Percentiles rank a stretch among this genome's conserved stretches.
phyloP scores from a whole-genome alignment of 2,329 filamentous ascomycete species.

The Fusarium phyllophilum region DNA sequence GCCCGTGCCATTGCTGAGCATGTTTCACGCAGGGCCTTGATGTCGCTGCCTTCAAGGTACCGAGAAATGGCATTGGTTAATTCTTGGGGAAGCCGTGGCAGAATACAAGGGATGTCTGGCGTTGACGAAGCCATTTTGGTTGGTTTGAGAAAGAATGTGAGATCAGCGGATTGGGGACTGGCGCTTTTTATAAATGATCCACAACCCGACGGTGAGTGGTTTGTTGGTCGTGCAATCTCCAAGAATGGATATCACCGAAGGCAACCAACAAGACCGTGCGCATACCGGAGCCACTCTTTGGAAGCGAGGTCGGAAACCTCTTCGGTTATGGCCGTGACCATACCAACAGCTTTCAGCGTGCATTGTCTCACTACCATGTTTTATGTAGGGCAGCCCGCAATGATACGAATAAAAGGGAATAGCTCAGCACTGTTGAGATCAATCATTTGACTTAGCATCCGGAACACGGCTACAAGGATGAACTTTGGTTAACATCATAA shows the following conservation, averaged over 20 bases:
- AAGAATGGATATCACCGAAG: background rate
- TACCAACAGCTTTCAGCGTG: rapidly evolving
- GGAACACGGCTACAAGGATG: rapidly evolving
- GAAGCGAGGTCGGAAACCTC: background rate
- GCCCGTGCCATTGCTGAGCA: background rate
- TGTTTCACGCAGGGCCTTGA: background rate
- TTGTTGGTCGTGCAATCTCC: background rate
- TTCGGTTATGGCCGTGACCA: background rate
- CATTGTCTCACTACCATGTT: background rate
- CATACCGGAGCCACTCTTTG: background rate
- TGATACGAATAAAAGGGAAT: rapidly evolving
- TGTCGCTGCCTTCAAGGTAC: background rate
- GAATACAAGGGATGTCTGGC: background rate
- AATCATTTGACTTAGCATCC: background rate
- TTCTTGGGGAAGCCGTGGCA: background rate
- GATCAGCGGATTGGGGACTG: background rate
- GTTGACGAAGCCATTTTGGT: background rate
- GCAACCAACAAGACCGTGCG: background rate
- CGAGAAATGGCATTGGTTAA: background rate
- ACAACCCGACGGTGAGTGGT: background rate
- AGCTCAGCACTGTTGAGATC: background rate
- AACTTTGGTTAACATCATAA: background rate
- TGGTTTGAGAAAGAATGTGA: background rate
- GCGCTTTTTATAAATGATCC: background rate
- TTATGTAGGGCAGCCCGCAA: rapidly evolving